Evolutionary conservation across 1,139 yeast species (phyloP), one percentile per base, ranked within the genome.

Genomic region (Nakaseomyces nivariensis): DNA sequence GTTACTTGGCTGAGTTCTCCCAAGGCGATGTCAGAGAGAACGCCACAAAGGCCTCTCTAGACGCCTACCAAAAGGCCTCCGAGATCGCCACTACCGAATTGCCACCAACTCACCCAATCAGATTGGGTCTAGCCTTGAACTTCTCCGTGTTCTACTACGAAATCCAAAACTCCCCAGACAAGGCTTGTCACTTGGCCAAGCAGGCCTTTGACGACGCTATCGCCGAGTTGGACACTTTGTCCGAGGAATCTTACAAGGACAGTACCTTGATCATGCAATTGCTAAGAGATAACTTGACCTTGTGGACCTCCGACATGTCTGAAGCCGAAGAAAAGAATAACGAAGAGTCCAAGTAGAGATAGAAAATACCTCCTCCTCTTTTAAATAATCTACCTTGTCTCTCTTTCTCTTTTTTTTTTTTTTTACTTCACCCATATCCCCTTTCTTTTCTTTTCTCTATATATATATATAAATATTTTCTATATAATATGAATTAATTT

Each of bases 151-250:
- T 92, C 76, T 92, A 92, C 79, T 92, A 92, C 70, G 98, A 92
- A 77, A 92, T 92, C 67, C 85, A 90, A 73, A 89, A 89, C 73
- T 88, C 97, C 54, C 97, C 97, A 63, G 97, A 89, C 72, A 88
- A 95, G 71, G 98, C 98, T 61, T 92, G 98, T 71, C 96, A 89
- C 70, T 79, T 92, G 72, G 98, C 98, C 63, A 92, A 92, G 73
- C 96, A 90, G 77, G 97, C 98, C 48, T 92, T 92, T 64, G 97
- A 92, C 70, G 98, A 92, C 69, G 98, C 98, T 57, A 95, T 92
- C 70, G 96, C 97, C 61, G 98, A 92, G 75, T 82, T 92, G 70
- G 97, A 92, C 75, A 87, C 97, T 59, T 79, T 92, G 67, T 86
- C 96, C 48, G 97, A 92, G 76, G 97, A 92, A 75, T 87, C 96